Base-by-base conservation (phyloP, 148 eudicot genomes). In the Camellia japonica region DNA sequence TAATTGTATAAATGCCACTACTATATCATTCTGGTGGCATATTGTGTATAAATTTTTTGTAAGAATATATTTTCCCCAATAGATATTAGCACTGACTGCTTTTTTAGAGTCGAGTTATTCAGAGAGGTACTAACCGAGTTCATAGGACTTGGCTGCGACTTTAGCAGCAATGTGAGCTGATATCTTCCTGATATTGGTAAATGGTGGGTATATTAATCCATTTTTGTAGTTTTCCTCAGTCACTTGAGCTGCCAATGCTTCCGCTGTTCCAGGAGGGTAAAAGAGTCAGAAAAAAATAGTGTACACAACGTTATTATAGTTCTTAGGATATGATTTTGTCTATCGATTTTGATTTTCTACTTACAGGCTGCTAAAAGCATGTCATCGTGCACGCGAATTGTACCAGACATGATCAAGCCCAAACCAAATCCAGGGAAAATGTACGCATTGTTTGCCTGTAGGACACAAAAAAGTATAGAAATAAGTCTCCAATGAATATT, bases 381-480 rank as follows among this genome's bases (percentile, higher is more conserved):
- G 80, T 94, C 97, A 70, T 94, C 90, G 49, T 93, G 97, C 47
- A 92, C 87, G 19, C 97, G 90, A 68, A 93, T 83, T 70, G 98
- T 93, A 69, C 95, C 97, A 42, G 93, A 94, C 93, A 93, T 93
- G 83, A 94, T 91, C 77, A 94, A 70, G 18, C 98, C 98, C 86
- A 94, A 85, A 60, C 98, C 98, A 55, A 92, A 87, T 70, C 98
- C 98, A 10, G 98, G 98, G 89, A 94, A 94, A 80, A 94, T 87
- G 78, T 94, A 94, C 73, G 98, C 98, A 86, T 94, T 94, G 74
- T 94, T 94, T 76, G 98, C 89, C 98, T 92, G 93, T 77, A 86
- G 71, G 62, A 54, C 15, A 52, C 23, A 6, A 14, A 14, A 64
- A 74, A 18, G 38, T 41, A 55, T 9, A 71, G 71, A 47, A 46